Percentiles rank a stretch among this genome's conserved stretches.
phyloP scores from a whole-genome alignment of 108 stramenopile genomes.

The Epipyxis sp. region DNA sequence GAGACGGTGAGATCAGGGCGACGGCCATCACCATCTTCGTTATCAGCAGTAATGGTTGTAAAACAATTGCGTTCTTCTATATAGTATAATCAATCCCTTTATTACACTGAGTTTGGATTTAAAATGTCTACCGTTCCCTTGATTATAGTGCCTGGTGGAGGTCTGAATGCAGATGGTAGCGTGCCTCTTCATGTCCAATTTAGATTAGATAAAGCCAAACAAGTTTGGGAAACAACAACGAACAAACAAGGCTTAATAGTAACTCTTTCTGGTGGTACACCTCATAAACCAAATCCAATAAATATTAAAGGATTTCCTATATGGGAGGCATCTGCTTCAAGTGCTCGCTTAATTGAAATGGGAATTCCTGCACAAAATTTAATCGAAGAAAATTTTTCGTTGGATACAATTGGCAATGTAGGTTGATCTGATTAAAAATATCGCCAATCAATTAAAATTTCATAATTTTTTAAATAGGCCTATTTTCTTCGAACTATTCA shows the following conservation, averaged over 20 bases:
- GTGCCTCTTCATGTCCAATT: not conserved
- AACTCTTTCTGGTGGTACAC: conserved; percentile 16
- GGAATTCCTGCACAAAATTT: conserved; percentile 21
- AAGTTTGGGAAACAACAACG: too few species aligned
- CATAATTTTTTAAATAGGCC: not conserved
- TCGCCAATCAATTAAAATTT: not conserved
- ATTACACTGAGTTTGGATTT: not conserved
- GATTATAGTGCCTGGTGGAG: conserved; percentile 3
- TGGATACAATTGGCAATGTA: conserved; percentile 34
- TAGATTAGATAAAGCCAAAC: not conserved
- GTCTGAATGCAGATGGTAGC: not conserved
- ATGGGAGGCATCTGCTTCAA: not conserved
- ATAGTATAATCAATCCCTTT: not conserved
- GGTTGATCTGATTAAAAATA: not conserved
- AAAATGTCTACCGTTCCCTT: not conserved
- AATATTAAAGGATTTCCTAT: conserved; percentile 15
- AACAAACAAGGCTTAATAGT: not conserved
- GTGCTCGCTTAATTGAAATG: not conserved
- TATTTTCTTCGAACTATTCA: conserved; percentile 22
- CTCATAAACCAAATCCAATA: conserved; percentile 18
- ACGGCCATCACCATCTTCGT: too few species aligned
- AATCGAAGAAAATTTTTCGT: conserved; percentile 18
- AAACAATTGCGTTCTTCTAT: not conserved
- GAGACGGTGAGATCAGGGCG: too few species aligned
- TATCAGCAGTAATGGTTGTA: too few species aligned